Evolutionary conservation across 768 basidiomycete genomes (phyloP).

Genomic region (Tricholoma flavovirens): DNA sequence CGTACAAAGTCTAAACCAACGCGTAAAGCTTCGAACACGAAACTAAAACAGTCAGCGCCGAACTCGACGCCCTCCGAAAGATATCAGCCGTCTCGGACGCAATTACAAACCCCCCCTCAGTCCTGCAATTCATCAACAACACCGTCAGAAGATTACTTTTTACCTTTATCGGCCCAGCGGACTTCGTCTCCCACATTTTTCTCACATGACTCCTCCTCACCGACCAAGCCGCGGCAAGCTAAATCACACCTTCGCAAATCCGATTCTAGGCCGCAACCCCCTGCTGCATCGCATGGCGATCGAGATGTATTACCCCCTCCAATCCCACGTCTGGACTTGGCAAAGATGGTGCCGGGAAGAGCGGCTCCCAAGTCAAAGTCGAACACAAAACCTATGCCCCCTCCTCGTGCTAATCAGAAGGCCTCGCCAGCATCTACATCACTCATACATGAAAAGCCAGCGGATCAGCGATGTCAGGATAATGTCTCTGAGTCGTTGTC

Average conservation of each 20-base stretch:
- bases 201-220: conserved; percentile 12
- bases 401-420: neutral
- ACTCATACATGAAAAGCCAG: neutral
- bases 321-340: conserved; percentile 14
- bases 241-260: conserved; percentile 7
- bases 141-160: conserved; percentile 13
- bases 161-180: conserved; percentile 15
- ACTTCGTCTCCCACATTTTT: conserved; percentile 15
- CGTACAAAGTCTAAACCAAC: neutral
- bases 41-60: neutral
- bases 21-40: neutral
- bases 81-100: conserved; percentile 9
- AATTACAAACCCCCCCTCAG: conserved; percentile 37
- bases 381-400: neutral
- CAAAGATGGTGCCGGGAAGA: conserved; percentile 1
- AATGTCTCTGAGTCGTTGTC: neutral
- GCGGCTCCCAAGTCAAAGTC: neutral
- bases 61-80: neutral
- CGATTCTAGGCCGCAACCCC: neutral
- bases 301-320: neutral
- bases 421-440: neutral
- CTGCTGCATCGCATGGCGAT: conserved; percentile 1
- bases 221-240: conserved; percentile 12
- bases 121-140: conserved; percentile 23
- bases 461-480: neutral